phyloP scores from a whole-genome alignment of 2,329 filamentous ascomycete species.

The Aspergillus sergii region DNA sequence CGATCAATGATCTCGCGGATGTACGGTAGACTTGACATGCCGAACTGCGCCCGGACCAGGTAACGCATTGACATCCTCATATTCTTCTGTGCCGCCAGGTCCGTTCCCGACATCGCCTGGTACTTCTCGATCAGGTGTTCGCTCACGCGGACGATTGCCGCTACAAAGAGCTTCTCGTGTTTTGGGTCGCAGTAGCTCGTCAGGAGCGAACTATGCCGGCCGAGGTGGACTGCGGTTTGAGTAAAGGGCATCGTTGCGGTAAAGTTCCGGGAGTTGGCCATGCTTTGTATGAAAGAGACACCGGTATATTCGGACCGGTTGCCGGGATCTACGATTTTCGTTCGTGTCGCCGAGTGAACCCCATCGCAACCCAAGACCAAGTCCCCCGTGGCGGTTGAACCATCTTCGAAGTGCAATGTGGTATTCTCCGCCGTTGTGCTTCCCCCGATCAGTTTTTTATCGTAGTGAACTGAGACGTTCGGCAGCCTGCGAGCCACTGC shows the following conservation, averaged over 20 bases:
- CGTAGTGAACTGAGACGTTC: slow-evolving; percentile 7
- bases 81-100: slow-evolving; percentile 29
- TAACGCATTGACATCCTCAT: slow-evolving; percentile 36
- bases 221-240: slow-evolving; percentile 36
- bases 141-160: slow-evolving; percentile 38
- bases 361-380: slow-evolving; percentile 43
- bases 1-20: slow-evolving; percentile 35
- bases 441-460: slow-evolving; percentile 14
- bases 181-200: slow-evolving; percentile 37
- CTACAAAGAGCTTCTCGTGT: slow-evolving; percentile 37
- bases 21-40: slow-evolving; percentile 32
- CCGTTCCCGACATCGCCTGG: slow-evolving; percentile 24
- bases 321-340: slow-evolving; percentile 38
- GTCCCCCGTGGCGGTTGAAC: slow-evolving; percentile 33
- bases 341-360: slow-evolving; percentile 41
- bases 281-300: slow-evolving; percentile 41
- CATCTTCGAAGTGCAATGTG: slow-evolving; percentile 35
- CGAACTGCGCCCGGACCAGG: slow-evolving; percentile 37
- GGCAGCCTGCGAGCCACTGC: slow-evolving; percentile 26
- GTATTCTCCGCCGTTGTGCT: slow-evolving; percentile 21
- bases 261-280: slow-evolving; percentile 25
- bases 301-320: slow-evolving; percentile 42
- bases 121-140: slow-evolving; percentile 30
- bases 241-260: slow-evolving; percentile 23
- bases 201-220: slow-evolving; percentile 39